phyloP scores from a whole-genome alignment of 805 yeast genomes.

The Teunomyces pallodes region DNA sequence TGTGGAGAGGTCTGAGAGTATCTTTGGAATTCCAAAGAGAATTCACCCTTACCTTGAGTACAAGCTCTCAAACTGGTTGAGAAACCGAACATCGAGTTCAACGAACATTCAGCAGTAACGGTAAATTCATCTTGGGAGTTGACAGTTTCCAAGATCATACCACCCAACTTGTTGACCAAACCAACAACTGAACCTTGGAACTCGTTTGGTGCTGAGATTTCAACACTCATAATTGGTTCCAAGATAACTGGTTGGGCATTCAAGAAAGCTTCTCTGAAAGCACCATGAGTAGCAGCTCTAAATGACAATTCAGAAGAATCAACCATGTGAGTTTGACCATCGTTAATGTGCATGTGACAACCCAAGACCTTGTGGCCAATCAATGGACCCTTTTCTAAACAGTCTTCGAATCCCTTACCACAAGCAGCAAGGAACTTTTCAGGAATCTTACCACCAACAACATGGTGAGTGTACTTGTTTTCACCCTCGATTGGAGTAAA shows the following conservation, averaged over 20 bases:
- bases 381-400: constrained; percentile 93
- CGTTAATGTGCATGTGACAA: constrained; percentile 88
- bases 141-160: constrained; percentile 90
- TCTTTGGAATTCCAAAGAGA: constrained; percentile 89
- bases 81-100: constrained; percentile 93
- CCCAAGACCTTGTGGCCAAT: constrained; percentile 94
- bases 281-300: constrained; percentile 87
- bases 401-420: constrained; percentile 92
- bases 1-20: constrained; percentile 90
- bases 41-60: constrained; percentile 99
- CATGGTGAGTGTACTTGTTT: constrained; percentile 77
- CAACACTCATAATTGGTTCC: constrained; percentile 95
- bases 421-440: constrained; percentile 94
- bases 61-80: constrained; percentile 93
- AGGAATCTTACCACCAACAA: constrained; percentile 96
- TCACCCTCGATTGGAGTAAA: constrained; percentile 62
- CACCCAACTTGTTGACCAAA: constrained; percentile 85
- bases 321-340: constrained; percentile 96
- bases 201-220: constrained; percentile 92
- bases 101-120: constrained; percentile 91
- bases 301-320: constrained; percentile 96
- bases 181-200: constrained; percentile 94
- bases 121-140: constrained; percentile 94
- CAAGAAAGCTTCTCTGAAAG: constrained; percentile 88
- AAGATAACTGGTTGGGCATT: constrained; percentile 81